Conservation (phyloP, 495 filamentous ascomycete species). For the Clavariopsis aquatica region DNA sequence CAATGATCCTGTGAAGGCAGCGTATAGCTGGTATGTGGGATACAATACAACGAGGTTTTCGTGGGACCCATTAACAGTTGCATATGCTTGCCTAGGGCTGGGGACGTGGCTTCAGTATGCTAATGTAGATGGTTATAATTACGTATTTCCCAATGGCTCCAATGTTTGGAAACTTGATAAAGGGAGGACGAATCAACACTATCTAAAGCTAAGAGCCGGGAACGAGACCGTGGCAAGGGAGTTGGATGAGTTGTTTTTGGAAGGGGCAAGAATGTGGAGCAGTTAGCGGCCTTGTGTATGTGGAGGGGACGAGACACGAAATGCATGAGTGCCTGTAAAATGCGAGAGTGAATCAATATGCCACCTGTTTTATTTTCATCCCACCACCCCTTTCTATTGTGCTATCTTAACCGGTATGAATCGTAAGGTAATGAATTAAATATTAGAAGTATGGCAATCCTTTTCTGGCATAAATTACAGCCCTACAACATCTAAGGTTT, state of each 20-base stretch:
- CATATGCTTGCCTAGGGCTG: constrained; percentile 43
- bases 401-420: no score
- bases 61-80: constrained; percentile 51
- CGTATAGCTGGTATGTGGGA: constrained; percentile 47
- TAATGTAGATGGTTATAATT: constrained; percentile 16
- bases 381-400: no score
- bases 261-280: constrained; percentile 15
- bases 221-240: constrained; percentile 20
- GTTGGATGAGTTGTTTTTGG: constrained; percentile 39
- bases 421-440: no score
- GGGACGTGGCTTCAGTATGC: constrained; percentile 28
- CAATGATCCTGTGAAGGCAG: constrained; percentile 47
- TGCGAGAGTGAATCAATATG: no score
- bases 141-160: constrained; percentile 24
- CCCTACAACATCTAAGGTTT: no score
- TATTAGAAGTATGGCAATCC: no score
- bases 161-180: constrained; percentile 15
- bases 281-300: background rate
- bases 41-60: constrained; percentile 42
- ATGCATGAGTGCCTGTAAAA: no score
- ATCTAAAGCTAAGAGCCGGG: constrained; percentile 13
- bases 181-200: constrained; percentile 9
- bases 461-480: no score
- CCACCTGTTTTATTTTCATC: no score
- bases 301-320: no score